Percentiles rank a stretch among this genome's conserved stretches.
Conservation (phyloP, 164 flowering plant species). For the Nelumbo lutea region DNA sequence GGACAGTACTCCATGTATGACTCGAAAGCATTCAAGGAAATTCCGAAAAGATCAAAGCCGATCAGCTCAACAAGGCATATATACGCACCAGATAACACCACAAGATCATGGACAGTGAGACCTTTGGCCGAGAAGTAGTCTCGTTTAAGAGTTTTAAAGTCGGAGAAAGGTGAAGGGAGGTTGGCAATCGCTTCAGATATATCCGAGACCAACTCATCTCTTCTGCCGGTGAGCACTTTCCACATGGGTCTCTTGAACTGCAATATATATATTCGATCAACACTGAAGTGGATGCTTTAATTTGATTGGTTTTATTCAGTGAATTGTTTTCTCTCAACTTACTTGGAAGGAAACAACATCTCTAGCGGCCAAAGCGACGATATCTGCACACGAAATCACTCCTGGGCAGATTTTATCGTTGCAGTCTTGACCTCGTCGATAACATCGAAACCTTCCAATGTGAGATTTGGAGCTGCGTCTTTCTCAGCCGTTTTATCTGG, state of each 20-base stretch:
- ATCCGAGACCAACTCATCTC: constrained; percentile 47
- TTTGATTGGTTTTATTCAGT: not conserved
- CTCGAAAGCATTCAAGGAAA: too few species aligned
- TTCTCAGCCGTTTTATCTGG: constrained; percentile 32
- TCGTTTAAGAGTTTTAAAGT: constrained; percentile 34
- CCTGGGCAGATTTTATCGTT: constrained; percentile 33
- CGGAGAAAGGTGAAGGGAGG: constrained; percentile 34
- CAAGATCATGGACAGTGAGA: constrained; percentile 41
- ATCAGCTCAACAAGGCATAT: too few species aligned
- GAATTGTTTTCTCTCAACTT: constrained; percentile 1
- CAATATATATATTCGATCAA: not conserved
- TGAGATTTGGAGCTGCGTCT: constrained; percentile 31
- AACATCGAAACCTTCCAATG: constrained; percentile 40
- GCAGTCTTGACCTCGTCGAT: constrained; percentile 39
- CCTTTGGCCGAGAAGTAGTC: constrained; percentile 28
- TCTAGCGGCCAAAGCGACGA: constrained; percentile 53
- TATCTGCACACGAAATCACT: constrained; percentile 67
- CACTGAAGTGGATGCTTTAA: too few species aligned
- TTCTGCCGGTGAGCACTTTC: constrained; percentile 52
- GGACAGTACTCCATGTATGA: too few species aligned
- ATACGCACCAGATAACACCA: constrained; percentile 36
- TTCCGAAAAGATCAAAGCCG: too few species aligned
- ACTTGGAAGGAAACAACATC: constrained; percentile 60
- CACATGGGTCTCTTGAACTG: constrained; percentile 38
- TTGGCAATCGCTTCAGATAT: constrained; percentile 30